These are phyloP conservation scores for Alternaria sp. DNA, from an alignment of 2,329 filamentous ascomycete genomes.

Conservation along the genomic window DNA sequence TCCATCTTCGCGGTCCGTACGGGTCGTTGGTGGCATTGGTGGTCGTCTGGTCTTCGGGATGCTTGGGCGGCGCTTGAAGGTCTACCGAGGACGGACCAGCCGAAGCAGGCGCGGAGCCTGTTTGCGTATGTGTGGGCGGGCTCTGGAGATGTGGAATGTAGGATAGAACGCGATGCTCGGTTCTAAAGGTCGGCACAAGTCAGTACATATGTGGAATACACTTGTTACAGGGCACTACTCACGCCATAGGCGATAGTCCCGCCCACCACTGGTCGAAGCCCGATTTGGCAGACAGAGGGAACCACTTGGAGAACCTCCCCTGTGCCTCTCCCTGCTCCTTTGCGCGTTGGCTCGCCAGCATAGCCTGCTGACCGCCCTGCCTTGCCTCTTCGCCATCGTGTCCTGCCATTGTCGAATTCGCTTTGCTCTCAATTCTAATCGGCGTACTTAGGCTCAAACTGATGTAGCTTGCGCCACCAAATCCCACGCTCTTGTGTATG, in stretches of 20 bases:
- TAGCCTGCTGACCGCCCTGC: conserved; percentile 53
- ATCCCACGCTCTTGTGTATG: conserved; percentile 38
- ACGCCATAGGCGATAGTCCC: conserved; percentile 75
- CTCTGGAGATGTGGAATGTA: conserved; percentile 82
- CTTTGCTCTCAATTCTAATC: conserved; percentile 35
- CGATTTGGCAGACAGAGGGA: conserved; percentile 91
- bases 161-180: conserved; percentile 87
- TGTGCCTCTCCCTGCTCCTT: conserved; percentile 49
- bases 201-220: neutral
- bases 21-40: conserved; percentile 69
- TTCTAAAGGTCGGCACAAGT: conserved; percentile 43
- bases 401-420: conserved; percentile 41
- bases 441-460: conserved; percentile 41
- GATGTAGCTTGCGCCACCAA: conserved; percentile 45
- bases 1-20: conserved; percentile 85
- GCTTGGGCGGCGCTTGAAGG: conserved; percentile 46
- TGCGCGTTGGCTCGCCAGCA: conserved; percentile 59
- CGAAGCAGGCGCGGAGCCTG: conserved; percentile 62
- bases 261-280: conserved; percentile 81
- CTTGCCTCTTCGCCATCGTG: conserved; percentile 29
- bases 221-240: neutral
- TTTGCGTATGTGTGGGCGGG: conserved; percentile 74
- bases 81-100: conserved; percentile 52
- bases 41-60: conserved; percentile 54
- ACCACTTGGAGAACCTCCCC: conserved; percentile 60